Percentiles rank a stretch among this genome's conserved stretches.
These are phyloP conservation scores for Cyclotella kingstonii DNA, from an alignment of 108 stramenopile genomes.

Conservation along the genomic window DNA sequence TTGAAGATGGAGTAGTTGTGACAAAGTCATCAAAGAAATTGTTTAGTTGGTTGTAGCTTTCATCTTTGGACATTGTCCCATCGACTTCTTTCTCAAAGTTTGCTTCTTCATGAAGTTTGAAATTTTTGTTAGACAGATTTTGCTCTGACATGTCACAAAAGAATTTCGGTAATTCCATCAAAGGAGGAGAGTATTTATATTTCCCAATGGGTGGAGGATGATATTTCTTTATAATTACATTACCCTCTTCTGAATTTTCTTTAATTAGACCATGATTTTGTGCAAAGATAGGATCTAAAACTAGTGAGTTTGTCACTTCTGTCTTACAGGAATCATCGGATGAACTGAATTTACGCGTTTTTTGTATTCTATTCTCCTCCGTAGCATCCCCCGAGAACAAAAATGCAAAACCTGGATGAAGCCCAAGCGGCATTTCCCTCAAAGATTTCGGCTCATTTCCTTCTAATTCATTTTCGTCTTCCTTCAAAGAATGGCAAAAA, in stretches of 20 bases:
- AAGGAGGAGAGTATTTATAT: slow-evolving; percentile 24
- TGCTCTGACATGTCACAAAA: slow-evolving; percentile 9
- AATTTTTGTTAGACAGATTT: not conserved
- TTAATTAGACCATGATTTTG: slow-evolving; percentile 30
- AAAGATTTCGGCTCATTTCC: not conserved
- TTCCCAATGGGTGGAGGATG: slow-evolving; percentile 41
- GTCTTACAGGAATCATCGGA: not conserved
- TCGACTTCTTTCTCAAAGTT: slow-evolving; percentile 3
- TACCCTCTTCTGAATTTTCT: slow-evolving; percentile 8
- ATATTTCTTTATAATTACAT: slow-evolving; percentile 33
- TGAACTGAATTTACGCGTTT: no score
- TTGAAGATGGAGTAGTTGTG: slow-evolving; percentile 8
- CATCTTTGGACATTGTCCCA: not conserved
- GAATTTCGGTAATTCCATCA: slow-evolving; percentile 32
- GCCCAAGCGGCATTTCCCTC: slow-evolving; percentile 10
- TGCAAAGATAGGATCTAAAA: slow-evolving; percentile 44
- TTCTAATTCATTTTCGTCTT: slow-evolving; percentile 10
- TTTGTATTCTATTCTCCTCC: not conserved
- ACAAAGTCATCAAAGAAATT: slow-evolving; percentile 48
- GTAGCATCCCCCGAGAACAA: slow-evolving; percentile 15
- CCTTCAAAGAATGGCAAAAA: slow-evolving; percentile 35
- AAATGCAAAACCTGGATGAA: slow-evolving; percentile 37
- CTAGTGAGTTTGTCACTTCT: no score
- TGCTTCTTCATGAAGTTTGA: not conserved
- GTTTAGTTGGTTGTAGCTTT: slow-evolving; percentile 17